Base-by-base conservation (phyloP, 2,329 filamentous ascomycete genomes). In the Verticillium isaacii region DNA sequence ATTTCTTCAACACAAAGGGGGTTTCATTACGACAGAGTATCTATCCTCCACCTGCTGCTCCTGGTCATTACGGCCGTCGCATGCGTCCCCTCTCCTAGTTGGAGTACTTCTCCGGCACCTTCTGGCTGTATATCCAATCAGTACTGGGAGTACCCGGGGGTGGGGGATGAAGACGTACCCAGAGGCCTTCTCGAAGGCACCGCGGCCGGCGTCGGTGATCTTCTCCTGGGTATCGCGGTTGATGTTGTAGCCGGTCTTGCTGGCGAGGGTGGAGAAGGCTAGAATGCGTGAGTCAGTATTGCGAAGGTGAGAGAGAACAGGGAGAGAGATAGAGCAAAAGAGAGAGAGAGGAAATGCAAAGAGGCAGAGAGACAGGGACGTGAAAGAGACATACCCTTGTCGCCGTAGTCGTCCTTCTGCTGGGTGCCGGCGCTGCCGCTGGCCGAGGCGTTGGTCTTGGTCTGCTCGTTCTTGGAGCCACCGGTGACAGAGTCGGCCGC, bases 181-280 rank as follows among this genome's bases (percentile, higher is more conserved):
- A 58, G 75, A 69, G 2, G 62, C 41, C 69, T 76, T 77, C 66
- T 78, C 75, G 19, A 72, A 78, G 25, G 68, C 61, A 37, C 19
- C 41, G 55, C 76, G 76, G 7, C 66, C 71, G n/a, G 66, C 68
- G 58, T 78, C 76, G 58, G 74, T 75, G 32, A 75, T 72, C 73
- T 78, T 77, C 69, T 78, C 76, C 39, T 75, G 69, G 19, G 72
- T 75, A 15, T 69, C 62, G 56, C 65, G 67, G 63, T 71, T 64
- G 19, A 78, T 60, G 69, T 75, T 71, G 61, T 71, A 66, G 60
- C 76, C 76, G 1, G 69, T 66, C 69, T 77, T 76, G 62, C 74
- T 70, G 65, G 71, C 63, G 29, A 39, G 68, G 58, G 67, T 65
- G 56, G 63, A 66, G 45, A 75, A 72, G 32, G 68, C 75, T 77